A percentile compares a stretch with the other conserved stretches of the same genome.
Evolutionary conservation across 768 basidiomycete species (phyloP).

Genomic region (Hortiboletus campestris): DNA sequence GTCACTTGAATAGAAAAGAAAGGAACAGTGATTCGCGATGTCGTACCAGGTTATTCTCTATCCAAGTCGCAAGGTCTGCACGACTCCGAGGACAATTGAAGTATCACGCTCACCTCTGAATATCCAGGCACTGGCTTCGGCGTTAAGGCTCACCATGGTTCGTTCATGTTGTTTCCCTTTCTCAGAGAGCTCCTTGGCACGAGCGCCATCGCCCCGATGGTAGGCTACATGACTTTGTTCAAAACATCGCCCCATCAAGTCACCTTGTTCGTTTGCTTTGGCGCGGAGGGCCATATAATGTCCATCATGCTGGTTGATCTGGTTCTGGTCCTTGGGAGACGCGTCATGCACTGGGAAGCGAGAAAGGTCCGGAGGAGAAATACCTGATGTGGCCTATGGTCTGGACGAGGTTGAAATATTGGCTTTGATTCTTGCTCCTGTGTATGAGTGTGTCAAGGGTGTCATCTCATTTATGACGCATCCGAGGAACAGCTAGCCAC

Average conservation of each 20-base stretch:
- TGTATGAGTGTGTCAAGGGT: conserved; percentile 1
- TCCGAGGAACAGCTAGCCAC: background rate
- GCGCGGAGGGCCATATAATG: conserved; percentile 71
- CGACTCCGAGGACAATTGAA: background rate
- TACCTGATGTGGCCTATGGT: conserved; percentile 20
- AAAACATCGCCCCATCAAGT: conserved; percentile 71
- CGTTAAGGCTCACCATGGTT: conserved; percentile 77
- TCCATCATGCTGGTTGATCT: conserved; percentile 64
- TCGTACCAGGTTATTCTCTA: conserved; percentile 74
- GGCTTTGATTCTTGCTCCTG: conserved; percentile 20
- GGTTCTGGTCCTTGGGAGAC: conserved; percentile 48
- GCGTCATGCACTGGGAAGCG: background rate
- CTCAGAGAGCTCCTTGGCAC: conserved; percentile 78
- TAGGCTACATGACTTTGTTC: conserved; percentile 78
- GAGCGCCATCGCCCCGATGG: conserved; percentile 63
- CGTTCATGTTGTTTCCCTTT: conserved; percentile 77
- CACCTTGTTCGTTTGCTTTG: conserved; percentile 75
- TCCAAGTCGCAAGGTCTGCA: background rate
- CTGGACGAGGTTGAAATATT: conserved; percentile 14
- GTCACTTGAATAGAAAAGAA: background rate
- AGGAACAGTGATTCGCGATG: background rate
- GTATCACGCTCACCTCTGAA: conserved; percentile 51
- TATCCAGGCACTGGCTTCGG: conserved; percentile 85
- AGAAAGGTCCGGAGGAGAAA: background rate
- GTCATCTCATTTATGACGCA: conserved; percentile 1